Percentiles rank a stretch among this genome's conserved stretches.
phyloP scores from a whole-genome alignment of 1,284 basidiomycete genomes.

The Ustilago shanxiensis region DNA sequence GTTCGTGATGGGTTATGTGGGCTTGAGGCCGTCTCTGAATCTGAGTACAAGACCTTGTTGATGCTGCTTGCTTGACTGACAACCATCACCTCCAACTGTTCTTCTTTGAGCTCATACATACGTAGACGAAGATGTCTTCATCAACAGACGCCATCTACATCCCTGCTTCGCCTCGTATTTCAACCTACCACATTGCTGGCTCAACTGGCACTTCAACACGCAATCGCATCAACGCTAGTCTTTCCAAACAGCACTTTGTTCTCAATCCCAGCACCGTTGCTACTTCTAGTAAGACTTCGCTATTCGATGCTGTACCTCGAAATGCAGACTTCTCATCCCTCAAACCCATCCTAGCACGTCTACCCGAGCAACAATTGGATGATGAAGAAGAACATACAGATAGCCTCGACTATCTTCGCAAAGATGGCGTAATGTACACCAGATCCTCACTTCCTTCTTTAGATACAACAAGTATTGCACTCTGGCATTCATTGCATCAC shows the following conservation, averaged over 20 bases:
- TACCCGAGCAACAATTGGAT: slow-evolving; percentile 29
- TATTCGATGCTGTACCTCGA: slow-evolving; percentile 55
- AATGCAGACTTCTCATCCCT: slow-evolving; percentile 47
- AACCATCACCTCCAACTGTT: neutral
- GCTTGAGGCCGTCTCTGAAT: too few species aligned
- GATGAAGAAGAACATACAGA: slow-evolving; percentile 4
- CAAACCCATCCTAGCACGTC: slow-evolving; percentile 56
- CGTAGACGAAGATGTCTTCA: neutral
- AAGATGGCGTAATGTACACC: slow-evolving; percentile 49
- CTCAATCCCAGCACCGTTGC: slow-evolving; percentile 26
- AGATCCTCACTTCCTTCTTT: slow-evolving; percentile 49
- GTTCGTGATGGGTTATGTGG: neutral
- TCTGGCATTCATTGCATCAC: slow-evolving; percentile 55
- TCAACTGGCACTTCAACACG: slow-evolving; percentile 20
- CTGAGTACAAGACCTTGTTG: neutral
- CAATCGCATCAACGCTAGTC: slow-evolving; percentile 24
- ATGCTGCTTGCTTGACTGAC: neutral
- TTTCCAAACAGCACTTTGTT: slow-evolving; percentile 44
- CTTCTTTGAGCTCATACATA: too few species aligned
- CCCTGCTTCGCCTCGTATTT: neutral
- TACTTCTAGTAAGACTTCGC: slow-evolving; percentile 1
- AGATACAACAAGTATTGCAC: slow-evolving; percentile 38
- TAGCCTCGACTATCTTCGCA: slow-evolving; percentile 28
- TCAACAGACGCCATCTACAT: neutral
- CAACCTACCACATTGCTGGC: slow-evolving; percentile 21